phyloP scores from a whole-genome alignment of 306 rosid species.

The Vigna hirtella region DNA sequence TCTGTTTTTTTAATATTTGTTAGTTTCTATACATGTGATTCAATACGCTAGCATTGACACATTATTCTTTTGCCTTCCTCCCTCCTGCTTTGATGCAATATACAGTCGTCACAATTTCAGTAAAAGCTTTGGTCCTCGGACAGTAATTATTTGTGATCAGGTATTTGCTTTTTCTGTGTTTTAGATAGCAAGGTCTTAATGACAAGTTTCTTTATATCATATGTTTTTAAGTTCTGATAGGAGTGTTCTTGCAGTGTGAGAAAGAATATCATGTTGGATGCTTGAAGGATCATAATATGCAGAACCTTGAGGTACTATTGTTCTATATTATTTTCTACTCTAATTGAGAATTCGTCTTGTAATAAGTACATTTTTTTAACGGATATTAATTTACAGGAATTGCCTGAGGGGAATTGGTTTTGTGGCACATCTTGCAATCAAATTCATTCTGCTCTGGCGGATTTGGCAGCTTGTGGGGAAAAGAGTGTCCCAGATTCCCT shows the following conservation, averaged over 20 bases:
- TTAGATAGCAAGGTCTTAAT: conserved; percentile 2
- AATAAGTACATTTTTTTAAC: conserved; percentile 4
- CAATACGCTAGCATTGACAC: background rate
- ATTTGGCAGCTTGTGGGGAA: conserved; percentile 64
- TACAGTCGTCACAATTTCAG: conserved; percentile 79
- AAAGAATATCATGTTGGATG: conserved; percentile 96
- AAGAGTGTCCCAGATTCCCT: conserved; percentile 69
- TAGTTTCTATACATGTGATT: background rate
- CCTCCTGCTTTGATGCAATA: conserved; percentile 32
- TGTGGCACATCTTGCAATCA: conserved; percentile 65
- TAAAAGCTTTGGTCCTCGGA: conserved; percentile 78
- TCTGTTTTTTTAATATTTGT: background rate
- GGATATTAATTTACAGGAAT: conserved; percentile 63
- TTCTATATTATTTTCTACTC: background rate
- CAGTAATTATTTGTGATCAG: conserved; percentile 96
- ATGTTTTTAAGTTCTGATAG: conserved; percentile 5
- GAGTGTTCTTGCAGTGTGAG: conserved; percentile 71
- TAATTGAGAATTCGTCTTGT: conserved; percentile 8
- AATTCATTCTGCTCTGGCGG: conserved; percentile 63
- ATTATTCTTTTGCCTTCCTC: background rate
- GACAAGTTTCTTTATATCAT: background rate
- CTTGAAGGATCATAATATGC: conserved; percentile 79
- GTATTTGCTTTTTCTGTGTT: conserved; percentile 49
- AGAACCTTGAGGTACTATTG: conserved; percentile 68
- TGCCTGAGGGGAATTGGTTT: conserved; percentile 93